phyloP scores from a whole-genome alignment of 2,329 filamentous ascomycete species.

The Hypoxylon rubiginosum region DNA sequence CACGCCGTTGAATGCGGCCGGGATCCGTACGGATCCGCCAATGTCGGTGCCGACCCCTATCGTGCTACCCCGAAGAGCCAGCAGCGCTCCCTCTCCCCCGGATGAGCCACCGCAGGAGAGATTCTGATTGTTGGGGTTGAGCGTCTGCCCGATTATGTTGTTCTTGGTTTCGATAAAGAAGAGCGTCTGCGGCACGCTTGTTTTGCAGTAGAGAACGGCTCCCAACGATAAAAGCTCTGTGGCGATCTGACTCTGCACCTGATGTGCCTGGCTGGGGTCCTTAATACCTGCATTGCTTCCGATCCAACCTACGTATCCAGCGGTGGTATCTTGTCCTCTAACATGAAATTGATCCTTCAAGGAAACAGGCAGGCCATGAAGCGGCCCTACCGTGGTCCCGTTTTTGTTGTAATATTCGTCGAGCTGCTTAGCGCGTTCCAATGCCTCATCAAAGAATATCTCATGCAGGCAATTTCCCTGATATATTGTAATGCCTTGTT shows the following conservation, averaged over 20 bases:
- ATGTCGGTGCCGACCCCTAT: slow-evolving; percentile 63
- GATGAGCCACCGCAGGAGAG: slow-evolving; percentile 59
- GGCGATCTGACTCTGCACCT: too few relatives aligned
- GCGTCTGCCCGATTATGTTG: slow-evolving; percentile 56
- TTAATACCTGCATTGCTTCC: too few relatives aligned
- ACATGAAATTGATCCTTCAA: slow-evolving; percentile 46
- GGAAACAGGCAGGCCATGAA: slow-evolving; percentile 47
- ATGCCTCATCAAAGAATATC: too few relatives aligned
- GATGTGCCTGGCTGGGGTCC: too few relatives aligned
- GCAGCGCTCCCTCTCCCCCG: slow-evolving; percentile 59
- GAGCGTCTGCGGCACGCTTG: slow-evolving; percentile 1
- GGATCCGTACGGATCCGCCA: slow-evolving; percentile 60
- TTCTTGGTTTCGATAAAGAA: slow-evolving; percentile 45
- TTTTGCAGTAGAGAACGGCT: slow-evolving; percentile 31
- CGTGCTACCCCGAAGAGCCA: slow-evolving; percentile 57
- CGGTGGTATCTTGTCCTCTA: slow-evolving; percentile 42
- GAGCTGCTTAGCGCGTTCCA: too few relatives aligned
- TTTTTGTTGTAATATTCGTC: too few relatives aligned
- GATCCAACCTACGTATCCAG: slow-evolving; percentile 44
- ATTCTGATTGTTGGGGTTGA: slow-evolving; percentile 57
- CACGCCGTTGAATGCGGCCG: slow-evolving; percentile 59
- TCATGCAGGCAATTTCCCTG: too few relatives aligned
- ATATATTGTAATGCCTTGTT: too few relatives aligned
- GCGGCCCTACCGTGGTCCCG: slow-evolving; percentile 54
- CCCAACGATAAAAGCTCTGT: too few relatives aligned